These are phyloP conservation scores for Yarrowia sp. DNA, from an alignment of 805 yeast genomes.

Conservation along the genomic window DNA sequence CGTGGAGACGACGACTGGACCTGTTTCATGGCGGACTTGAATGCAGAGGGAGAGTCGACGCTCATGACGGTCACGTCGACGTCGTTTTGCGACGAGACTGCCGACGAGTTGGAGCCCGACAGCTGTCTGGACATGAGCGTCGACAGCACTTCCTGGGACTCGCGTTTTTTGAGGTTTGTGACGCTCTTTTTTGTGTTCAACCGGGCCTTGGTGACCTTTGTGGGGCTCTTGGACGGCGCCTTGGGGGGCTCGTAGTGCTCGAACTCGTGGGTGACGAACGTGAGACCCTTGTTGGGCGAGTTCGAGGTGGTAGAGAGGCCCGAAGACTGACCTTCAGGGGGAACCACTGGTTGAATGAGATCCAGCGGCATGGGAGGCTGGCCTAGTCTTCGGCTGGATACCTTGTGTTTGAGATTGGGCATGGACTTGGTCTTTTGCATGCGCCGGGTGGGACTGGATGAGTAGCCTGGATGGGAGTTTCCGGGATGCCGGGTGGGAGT, in stretches of 20 bases:
- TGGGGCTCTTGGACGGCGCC: constrained; percentile 27
- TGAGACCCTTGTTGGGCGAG: constrained; percentile 16
- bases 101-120: constrained; percentile 10
- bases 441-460: background rate
- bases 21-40: constrained; percentile 37
- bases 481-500: constrained; percentile 18
- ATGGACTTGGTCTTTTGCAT: constrained; percentile 28
- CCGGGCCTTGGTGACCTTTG: constrained; percentile 23
- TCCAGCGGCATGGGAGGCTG: constrained; percentile 21
- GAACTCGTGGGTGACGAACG: constrained; percentile 31
- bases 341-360: constrained; percentile 13
- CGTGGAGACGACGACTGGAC: constrained; percentile 37
- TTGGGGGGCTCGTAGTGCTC: constrained; percentile 36
- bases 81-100: constrained; percentile 12
- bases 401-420: constrained; percentile 32
- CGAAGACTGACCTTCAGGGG: background rate
- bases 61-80: constrained; percentile 35
- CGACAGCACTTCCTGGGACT: constrained; percentile 30
- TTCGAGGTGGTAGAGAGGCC: background rate
- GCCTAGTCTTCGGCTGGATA: constrained; percentile 3
- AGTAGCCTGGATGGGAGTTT: background rate
- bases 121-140: constrained; percentile 33
- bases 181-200: constrained; percentile 20
- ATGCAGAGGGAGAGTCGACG: constrained; percentile 39
- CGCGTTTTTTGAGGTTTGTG: constrained; percentile 20